These are phyloP conservation scores for Gnetum montanum DNA, from an alignment of 75 land plant genomes.

Conservation along the genomic window DNA sequence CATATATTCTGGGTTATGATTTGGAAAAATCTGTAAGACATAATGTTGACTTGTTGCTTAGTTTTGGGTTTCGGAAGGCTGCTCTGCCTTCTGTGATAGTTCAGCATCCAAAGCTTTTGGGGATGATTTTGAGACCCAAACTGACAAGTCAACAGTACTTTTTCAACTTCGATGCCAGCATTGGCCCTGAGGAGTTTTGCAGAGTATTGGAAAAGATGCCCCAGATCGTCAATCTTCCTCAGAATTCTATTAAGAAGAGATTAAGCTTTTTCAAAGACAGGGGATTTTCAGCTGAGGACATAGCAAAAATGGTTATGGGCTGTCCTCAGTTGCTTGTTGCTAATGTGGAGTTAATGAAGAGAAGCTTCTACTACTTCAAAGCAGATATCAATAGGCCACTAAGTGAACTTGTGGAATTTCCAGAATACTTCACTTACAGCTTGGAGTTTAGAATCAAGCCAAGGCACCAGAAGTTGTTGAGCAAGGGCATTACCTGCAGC, in stretches of 20 bases:
- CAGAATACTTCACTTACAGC: constrained; percentile 67
- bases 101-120: constrained; percentile 57
- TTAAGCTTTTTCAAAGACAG: constrained; percentile 42
- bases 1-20: constrained; percentile 60
- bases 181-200: constrained; percentile 57
- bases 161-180: constrained; percentile 43
- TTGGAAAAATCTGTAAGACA: constrained; percentile 49
- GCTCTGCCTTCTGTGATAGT: constrained; percentile 43
- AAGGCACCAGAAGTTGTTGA: constrained; percentile 35
- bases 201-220: constrained; percentile 62
- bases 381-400: constrained; percentile 52
- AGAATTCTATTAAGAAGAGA: constrained; percentile 35
- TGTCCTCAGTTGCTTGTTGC: constrained; percentile 55
- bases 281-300: constrained; percentile 40
- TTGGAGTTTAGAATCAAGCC: constrained; percentile 65
- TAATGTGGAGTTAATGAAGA: constrained; percentile 42
- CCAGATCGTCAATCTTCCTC: constrained; percentile 54
- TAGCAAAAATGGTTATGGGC: constrained; percentile 49
- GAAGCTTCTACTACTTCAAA: constrained; percentile 50
- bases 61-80: constrained; percentile 52
- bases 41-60: constrained; percentile 51
- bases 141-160: constrained; percentile 40
- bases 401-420: constrained; percentile 59
- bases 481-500: constrained; percentile 40
- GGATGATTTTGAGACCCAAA: constrained; percentile 41